Evolutionary conservation across 345 rosid species (phyloP).

Genomic region (Diplotaxis tenuifolia): DNA sequence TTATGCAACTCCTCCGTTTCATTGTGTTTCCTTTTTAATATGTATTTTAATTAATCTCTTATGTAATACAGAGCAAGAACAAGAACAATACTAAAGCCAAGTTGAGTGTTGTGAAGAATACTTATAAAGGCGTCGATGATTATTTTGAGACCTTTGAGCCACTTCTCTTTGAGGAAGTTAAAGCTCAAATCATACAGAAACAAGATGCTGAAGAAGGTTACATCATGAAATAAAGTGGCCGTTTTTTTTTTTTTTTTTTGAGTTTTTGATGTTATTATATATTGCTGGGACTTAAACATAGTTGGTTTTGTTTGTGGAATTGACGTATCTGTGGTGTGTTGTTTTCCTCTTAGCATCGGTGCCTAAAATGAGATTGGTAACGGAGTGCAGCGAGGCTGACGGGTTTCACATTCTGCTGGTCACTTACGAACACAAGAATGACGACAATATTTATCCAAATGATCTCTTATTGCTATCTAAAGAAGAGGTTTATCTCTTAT

Average conservation of each 20-base stretch:
- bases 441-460: constrained; percentile 59
- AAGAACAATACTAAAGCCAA: constrained; percentile 36
- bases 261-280: constrained; percentile 8
- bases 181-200: constrained; percentile 79
- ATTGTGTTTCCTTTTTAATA: neutral
- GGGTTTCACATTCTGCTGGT: constrained; percentile 64
- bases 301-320: neutral
- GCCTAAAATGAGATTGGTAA: constrained; percentile 65
- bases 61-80: constrained; percentile 34
- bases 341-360: constrained; percentile 41
- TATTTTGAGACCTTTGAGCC: constrained; percentile 84
- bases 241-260: neutral
- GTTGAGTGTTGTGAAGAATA: constrained; percentile 57
- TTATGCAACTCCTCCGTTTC: neutral
- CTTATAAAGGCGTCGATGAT: constrained; percentile 68
- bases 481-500: constrained; percentile 47
- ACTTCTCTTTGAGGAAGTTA: constrained; percentile 85
- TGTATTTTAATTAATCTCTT: neutral
- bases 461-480: constrained; percentile 80
- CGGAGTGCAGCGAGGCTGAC: constrained; percentile 69
- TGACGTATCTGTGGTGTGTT: neutral
- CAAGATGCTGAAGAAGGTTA: constrained; percentile 76
- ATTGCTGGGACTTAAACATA: neutral
- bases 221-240: neutral
- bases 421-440: constrained; percentile 55